A percentile compares a stretch with the other conserved stretches of the same genome.
Evolutionary conservation across 441 rosid genomes (phyloP).

Genomic region (Pelargonium myrrhifolium): DNA sequence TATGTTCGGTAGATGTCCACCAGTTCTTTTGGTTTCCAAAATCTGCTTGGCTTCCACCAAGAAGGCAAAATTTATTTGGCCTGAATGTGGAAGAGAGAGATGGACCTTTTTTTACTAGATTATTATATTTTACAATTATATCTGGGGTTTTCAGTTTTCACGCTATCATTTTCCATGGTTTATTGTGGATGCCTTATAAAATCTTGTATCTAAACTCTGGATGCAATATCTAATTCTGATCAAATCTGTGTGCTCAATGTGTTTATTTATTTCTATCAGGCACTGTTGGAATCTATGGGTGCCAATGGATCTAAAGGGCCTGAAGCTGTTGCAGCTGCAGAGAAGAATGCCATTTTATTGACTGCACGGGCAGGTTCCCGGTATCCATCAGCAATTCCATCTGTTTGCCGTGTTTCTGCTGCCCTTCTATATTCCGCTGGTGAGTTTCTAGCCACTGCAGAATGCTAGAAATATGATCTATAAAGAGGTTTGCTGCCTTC

Average conservation of each 20-base stretch:
- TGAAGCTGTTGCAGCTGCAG: constrained; percentile 82
- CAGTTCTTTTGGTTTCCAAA: neutral
- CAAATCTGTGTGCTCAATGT: too few species aligned
- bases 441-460: constrained; percentile 29
- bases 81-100: too few species aligned
- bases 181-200: neutral
- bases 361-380: constrained; percentile 98
- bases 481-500: neutral
- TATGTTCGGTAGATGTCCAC: too few species aligned
- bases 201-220: constrained; percentile 5
- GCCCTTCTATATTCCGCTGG: constrained; percentile 96
- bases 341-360: constrained; percentile 82
- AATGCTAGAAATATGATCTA: constrained; percentile 8
- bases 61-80: too few species aligned
- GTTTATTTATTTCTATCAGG: constrained; percentile 38
- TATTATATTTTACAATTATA: too few species aligned
- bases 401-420: constrained; percentile 91
- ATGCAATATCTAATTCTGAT: too few species aligned
- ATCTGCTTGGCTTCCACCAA: neutral
- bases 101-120: too few species aligned
- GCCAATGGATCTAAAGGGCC: constrained; percentile 83
- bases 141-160: too few species aligned
- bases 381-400: constrained; percentile 98
- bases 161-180: neutral
- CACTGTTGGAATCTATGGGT: constrained; percentile 83